phyloP scores from a whole-genome alignment of 257 asterid genomes.

The Asclepias syriaca region DNA sequence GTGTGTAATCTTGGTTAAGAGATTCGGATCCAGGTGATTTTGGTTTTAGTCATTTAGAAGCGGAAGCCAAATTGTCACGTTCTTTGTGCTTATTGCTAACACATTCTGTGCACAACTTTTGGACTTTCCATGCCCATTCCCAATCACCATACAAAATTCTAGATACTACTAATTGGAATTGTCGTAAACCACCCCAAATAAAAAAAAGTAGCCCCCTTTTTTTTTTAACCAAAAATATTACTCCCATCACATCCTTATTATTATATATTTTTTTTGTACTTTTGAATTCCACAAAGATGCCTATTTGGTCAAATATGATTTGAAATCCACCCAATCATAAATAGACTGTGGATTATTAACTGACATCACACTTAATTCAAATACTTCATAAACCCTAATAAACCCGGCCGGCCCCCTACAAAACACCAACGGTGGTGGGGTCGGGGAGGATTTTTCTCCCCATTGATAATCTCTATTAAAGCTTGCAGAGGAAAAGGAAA shows the following conservation, averaged over 20 bases:
- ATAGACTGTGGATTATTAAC: no score
- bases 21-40: constrained; percentile 28
- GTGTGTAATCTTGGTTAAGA: constrained; percentile 30
- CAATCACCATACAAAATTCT: neutral
- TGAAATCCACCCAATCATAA: no score
- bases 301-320: no score
- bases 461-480: no score
- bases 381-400: no score
- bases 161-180: no score
- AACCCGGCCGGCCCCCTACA: no score
- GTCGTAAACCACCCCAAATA: no score
- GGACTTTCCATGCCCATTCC: constrained; percentile 2
- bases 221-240: constrained; percentile 3
- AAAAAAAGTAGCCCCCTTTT: neutral
- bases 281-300: no score
- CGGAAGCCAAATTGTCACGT: constrained; percentile 44
- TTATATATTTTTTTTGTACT: no score
- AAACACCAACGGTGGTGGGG: neutral
- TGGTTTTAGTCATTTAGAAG: constrained; percentile 11
- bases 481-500: neutral
- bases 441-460: no score
- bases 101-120: constrained; percentile 30
- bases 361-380: no score
- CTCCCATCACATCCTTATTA: neutral
- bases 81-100: constrained; percentile 32